Conservation (phyloP, 352 stramenopile species). For the Pythium grandisporangium region DNA sequence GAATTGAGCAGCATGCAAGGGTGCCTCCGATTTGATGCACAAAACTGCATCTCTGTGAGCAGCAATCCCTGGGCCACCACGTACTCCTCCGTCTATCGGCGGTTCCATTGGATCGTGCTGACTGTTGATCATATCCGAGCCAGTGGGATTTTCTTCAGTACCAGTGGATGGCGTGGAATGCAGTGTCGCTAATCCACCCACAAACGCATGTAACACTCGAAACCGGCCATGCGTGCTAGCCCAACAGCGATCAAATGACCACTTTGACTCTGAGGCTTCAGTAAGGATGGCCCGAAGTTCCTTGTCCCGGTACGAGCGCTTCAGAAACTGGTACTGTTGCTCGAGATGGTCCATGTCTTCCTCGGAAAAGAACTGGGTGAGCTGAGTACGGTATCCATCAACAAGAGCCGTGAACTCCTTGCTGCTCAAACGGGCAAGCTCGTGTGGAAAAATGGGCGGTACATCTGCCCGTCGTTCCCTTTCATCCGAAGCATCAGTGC, state of each 20-base stretch:
- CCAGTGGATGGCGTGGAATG: constrained; percentile 5
- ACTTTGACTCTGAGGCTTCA: constrained; percentile 1
- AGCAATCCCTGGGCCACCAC: too few relatives aligned
- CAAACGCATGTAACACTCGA: constrained; percentile 39
- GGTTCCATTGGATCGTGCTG: too few relatives aligned
- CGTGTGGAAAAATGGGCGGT: constrained; percentile 37
- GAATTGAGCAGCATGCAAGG: constrained; percentile 14
- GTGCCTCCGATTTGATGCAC: too few relatives aligned
- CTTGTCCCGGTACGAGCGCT: constrained; percentile 17
- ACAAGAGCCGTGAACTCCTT: constrained; percentile 39
- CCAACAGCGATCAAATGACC: constrained; percentile 39
- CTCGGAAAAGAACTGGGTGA: constrained; percentile 13
- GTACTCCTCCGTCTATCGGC: too few relatives aligned
- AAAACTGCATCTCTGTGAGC: too few relatives aligned
- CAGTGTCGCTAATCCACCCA: constrained; percentile 41
- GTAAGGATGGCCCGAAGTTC: constrained; percentile 5
- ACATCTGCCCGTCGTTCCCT: too few relatives aligned
- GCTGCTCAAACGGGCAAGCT: constrained; percentile 30
- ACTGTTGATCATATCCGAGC: too few relatives aligned
- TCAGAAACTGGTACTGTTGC: constrained; percentile 23
- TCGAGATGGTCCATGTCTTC: constrained; percentile 25
- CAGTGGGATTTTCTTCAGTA: constrained; percentile 2
- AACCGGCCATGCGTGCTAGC: constrained; percentile 23
- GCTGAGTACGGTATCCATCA: constrained; percentile 15
- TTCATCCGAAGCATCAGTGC: too few relatives aligned